Percentiles rank a stretch among this genome's conserved stretches.
These are phyloP conservation scores for Paramecium tetraurelia DNA, from an alignment of 73 alveolate genomes.

Conservation along the genomic window DNA sequence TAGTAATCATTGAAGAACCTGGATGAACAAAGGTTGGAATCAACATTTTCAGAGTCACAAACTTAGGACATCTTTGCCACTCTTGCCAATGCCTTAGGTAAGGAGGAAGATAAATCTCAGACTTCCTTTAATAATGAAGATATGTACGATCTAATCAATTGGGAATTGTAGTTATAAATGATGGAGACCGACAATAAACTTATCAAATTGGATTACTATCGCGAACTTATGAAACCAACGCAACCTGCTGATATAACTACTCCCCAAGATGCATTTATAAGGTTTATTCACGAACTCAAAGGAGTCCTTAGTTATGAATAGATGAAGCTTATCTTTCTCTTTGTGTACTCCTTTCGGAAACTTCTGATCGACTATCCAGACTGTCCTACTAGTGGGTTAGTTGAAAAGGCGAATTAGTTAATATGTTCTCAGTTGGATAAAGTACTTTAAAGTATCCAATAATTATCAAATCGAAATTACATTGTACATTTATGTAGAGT, in stretches of 20 bases:
- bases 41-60: background rate
- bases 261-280: slow-evolving; percentile 30
- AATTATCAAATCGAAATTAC: background rate
- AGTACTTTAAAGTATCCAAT: background rate
- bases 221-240: background rate
- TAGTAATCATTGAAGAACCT: background rate
- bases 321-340: slow-evolving; percentile 24
- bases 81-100: background rate
- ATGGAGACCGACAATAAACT: background rate
- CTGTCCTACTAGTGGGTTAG: background rate
- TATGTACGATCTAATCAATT: background rate
- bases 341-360: background rate
- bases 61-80: slow-evolving; percentile 4
- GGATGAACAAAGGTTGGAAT: background rate
- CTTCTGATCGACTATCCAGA: background rate
- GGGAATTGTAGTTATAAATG: background rate
- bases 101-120: background rate
- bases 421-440: background rate
- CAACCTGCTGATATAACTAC: background rate
- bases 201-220: background rate
- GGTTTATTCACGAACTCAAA: slow-evolving; percentile 1
- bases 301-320: slow-evolving; percentile 6
- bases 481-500: background rate
- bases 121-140: background rate
- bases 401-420: background rate